Evolutionary conservation across 140 eudicot genomes (phyloP).

Genomic region (Flaveria floridana): DNA sequence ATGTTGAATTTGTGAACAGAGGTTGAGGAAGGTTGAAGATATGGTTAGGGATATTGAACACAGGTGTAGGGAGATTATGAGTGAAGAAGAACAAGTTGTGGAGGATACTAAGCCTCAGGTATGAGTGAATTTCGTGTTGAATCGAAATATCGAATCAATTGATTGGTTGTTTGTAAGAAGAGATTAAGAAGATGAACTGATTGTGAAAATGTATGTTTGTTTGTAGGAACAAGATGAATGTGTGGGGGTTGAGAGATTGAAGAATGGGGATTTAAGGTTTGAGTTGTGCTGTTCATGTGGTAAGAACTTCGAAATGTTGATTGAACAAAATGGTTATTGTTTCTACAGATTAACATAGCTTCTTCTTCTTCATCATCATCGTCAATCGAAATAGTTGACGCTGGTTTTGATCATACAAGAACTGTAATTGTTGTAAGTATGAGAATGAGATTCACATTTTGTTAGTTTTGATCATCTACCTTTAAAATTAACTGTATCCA

Average conservation of each 20-base stretch:
- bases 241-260: constrained; percentile 27
- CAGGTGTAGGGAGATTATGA: neutral
- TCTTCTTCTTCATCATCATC: neutral
- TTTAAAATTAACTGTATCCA: too few relatives aligned
- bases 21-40: neutral
- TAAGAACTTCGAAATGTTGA: constrained; percentile 20
- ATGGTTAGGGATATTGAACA: constrained; percentile 13
- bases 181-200: neutral
- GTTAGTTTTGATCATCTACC: too few relatives aligned
- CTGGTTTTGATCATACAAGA: too few relatives aligned
- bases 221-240: constrained; percentile 23
- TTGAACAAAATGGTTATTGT: constrained; percentile 19
- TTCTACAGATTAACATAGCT: constrained; percentile 24
- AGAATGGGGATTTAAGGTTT: constrained; percentile 16
- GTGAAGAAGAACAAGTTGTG: neutral
- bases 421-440: too few relatives aligned
- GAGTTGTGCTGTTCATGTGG: constrained; percentile 26
- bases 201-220: neutral
- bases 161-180: too few relatives aligned
- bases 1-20: neutral
- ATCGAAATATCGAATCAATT: too few relatives aligned
- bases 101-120: neutral
- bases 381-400: neutral
- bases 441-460: too few relatives aligned
- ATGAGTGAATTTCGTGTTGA: neutral